These are phyloP conservation scores for Melanogaster broomeanus DNA, from an alignment of 768 basidiomycete genomes.

Conservation along the genomic window DNA sequence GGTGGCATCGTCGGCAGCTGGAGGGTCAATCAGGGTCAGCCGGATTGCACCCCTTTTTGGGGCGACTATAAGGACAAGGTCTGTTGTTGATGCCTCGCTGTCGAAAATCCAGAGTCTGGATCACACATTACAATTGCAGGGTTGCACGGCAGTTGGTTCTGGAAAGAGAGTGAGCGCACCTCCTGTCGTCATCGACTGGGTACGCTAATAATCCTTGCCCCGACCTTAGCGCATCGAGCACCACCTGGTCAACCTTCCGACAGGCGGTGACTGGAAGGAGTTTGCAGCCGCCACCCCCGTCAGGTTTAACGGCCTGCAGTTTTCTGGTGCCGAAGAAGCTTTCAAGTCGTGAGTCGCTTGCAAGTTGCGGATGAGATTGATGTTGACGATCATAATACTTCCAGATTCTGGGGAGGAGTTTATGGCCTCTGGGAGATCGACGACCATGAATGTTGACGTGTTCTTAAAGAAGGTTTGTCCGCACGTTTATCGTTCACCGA, in stretches of 20 bases:
- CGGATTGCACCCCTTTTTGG: constrained; percentile 28
- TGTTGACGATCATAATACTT: too few relatives aligned
- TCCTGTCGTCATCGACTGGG: neutral
- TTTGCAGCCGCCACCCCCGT: constrained; percentile 37
- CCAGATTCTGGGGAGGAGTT: too few relatives aligned
- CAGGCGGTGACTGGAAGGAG: constrained; percentile 28
- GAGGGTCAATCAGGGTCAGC: constrained; percentile 26
- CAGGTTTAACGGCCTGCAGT: constrained; percentile 24
- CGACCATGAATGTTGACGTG: too few relatives aligned
- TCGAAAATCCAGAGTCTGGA: neutral
- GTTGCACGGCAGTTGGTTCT: constrained; percentile 24
- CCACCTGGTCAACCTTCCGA: constrained; percentile 27
- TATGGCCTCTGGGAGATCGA: too few relatives aligned
- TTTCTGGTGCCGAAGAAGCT: constrained; percentile 21
- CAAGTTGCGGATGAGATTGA: too few relatives aligned
- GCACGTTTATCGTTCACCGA: too few relatives aligned
- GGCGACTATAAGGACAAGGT: constrained; percentile 11
- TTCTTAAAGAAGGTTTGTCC: too few relatives aligned
- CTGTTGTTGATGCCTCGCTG: constrained; percentile 11
- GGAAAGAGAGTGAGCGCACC: constrained; percentile 22
- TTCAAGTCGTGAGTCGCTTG: too few relatives aligned
- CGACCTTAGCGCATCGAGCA: constrained; percentile 31
- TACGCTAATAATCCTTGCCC: neutral
- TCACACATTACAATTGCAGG: constrained; percentile 12
- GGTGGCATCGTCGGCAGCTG: constrained; percentile 25